Base-by-base conservation (phyloP, 179 eudicot species). In the Corrigiola litoralis region DNA sequence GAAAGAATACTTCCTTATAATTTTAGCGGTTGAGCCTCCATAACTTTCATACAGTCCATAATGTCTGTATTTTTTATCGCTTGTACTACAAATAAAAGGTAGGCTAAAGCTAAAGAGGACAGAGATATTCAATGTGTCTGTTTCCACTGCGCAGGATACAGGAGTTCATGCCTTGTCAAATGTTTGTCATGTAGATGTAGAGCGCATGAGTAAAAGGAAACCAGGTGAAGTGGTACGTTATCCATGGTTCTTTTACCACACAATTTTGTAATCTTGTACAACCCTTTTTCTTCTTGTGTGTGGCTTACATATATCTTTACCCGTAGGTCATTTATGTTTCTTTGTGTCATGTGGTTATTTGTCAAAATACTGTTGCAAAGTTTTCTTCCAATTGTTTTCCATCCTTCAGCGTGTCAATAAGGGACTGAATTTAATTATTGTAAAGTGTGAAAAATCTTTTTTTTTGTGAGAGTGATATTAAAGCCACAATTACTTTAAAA, bases 131-230 rank as follows among this genome's bases (percentile, higher is more conserved):
- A 54, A 34, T 52, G 57, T 18, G n/a, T 55, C 8, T 52, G 24
- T 46, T 49, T 6, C 28, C 36, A 14, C 38, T 79, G 32, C 75
- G 67, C 81, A 94, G 99, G 99, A 94, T 84, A 77, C 97, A 27
- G 99, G 99, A 40, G 99, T 94, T 58, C 99, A 94, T 79, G 99
- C 97, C 67, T 75, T 90, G 47, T 87, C 99, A 66, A 94, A 94
- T 85, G 97, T 90, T 49, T 94, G 95, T 67, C 99, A 94, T 81
- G 90, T 94, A 28, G 99, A 94, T 77, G 89, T 86, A 58, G 88
- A 87, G 77, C 89, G 99, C 14, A 75, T 80, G 66, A 94, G 99
- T 78, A 94, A 87, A 75, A 84, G 97, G 74, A 94, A 79, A 75
- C 99, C 97, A 67, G 99, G 96, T 80, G 97, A 83, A 86, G 85